These are phyloP conservation scores for Blastocystis sp. DNA, from an alignment of 352 stramenopile genomes.

Conservation along the genomic window DNA sequence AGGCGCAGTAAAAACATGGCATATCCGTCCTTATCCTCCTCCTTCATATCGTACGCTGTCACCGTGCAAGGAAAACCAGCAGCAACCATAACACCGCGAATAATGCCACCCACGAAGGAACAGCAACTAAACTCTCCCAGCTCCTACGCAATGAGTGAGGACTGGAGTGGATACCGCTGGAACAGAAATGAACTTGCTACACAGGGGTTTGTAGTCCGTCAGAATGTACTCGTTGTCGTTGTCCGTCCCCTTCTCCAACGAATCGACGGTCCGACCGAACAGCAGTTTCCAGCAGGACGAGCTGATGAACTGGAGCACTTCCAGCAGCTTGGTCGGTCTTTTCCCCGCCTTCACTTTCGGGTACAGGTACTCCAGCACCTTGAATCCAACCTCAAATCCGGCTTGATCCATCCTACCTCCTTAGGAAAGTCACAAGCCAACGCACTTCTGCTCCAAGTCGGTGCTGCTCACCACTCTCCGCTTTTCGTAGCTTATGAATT, in stretches of 20 bases:
- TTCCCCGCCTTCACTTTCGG: slow-evolving; percentile 36
- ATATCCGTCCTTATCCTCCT: slow-evolving; percentile 35
- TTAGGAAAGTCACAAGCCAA: background rate
- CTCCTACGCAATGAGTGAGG: background rate
- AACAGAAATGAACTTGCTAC: slow-evolving; percentile 58
- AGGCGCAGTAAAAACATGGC: slow-evolving; percentile 50
- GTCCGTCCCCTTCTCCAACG: slow-evolving; percentile 38
- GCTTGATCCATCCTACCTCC: slow-evolving; percentile 53
- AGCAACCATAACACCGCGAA: slow-evolving; percentile 46
- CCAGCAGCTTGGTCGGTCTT: slow-evolving; percentile 57
- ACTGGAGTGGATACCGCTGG: background rate
- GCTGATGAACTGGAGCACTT: slow-evolving; percentile 63
- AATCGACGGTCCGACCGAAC: slow-evolving; percentile 44
- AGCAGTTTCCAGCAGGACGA: slow-evolving; percentile 50
- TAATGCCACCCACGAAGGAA: slow-evolving; percentile 60
- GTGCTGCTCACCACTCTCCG: slow-evolving; percentile 57
- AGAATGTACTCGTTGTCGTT: slow-evolving; percentile 65
- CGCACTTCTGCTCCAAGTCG: slow-evolving; percentile 59
- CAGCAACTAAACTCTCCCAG: slow-evolving; percentile 72
- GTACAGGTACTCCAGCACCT: slow-evolving; percentile 45
- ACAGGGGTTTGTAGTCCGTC: slow-evolving; percentile 50
- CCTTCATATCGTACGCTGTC: slow-evolving; percentile 69
- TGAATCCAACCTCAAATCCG: slow-evolving; percentile 69
- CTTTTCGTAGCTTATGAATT: slow-evolving; percentile 68
- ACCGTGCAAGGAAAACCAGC: slow-evolving; percentile 66